Conservation (phyloP, 441 rosid species). For the Corymbia calophylla region DNA sequence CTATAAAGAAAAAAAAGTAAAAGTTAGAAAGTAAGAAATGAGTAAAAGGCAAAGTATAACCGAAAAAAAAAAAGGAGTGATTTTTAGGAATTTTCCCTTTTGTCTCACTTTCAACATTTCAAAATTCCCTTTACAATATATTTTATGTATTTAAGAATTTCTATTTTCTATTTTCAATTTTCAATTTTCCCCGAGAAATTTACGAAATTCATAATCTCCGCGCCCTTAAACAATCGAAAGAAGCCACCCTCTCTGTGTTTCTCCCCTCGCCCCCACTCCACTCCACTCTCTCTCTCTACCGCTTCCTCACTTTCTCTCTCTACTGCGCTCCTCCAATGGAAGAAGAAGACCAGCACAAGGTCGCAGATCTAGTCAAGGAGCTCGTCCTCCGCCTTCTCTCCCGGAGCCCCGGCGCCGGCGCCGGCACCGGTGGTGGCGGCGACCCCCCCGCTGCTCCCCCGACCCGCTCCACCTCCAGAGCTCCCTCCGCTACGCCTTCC, state of each 20-base stretch:
- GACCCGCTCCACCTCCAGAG: slow-evolving; percentile 34
- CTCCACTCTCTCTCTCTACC: background rate
- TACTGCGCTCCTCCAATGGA: slow-evolving; percentile 32
- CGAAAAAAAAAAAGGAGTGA: too few species aligned
- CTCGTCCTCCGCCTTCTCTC: slow-evolving; percentile 70
- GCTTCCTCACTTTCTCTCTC: background rate
- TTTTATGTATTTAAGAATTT: background rate
- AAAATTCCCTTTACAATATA: background rate
- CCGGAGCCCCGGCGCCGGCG: slow-evolving; percentile 22
- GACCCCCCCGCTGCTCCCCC: slow-evolving; percentile 18
- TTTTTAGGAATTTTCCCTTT: background rate
- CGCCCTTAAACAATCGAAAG: slow-evolving; percentile 28
- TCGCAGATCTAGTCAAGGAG: slow-evolving; percentile 74
- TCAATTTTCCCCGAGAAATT: background rate
- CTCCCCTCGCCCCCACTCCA: background rate
- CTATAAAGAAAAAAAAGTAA: too few species aligned
- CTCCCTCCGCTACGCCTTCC: slow-evolving; percentile 66
- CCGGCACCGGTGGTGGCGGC: slow-evolving; percentile 16
- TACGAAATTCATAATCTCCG: slow-evolving; percentile 2
- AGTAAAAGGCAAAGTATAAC: too few species aligned
- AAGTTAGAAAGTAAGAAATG: too few species aligned
- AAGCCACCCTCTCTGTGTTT: background rate
- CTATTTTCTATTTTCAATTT: background rate
- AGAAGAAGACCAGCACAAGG: slow-evolving; percentile 74
- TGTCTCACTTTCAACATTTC: background rate